phyloP scores from a whole-genome alignment of 352 stramenopile genomes.

The Achlya hypogyna region DNA sequence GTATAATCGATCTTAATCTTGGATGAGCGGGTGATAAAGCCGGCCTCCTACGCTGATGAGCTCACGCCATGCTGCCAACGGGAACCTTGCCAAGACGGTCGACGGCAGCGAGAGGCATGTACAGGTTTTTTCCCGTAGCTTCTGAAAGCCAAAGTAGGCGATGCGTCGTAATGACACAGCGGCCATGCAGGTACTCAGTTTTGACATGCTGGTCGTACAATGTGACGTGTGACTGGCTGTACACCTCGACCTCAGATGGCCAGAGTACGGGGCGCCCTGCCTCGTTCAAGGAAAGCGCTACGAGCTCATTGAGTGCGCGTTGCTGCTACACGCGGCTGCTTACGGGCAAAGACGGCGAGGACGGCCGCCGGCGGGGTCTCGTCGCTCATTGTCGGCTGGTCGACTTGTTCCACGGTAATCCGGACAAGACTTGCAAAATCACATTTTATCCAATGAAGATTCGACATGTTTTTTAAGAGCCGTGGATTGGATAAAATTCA shows the following conservation, averaged over 20 bases:
- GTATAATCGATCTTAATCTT: constrained; percentile 65
- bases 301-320: background rate
- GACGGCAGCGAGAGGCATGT: constrained; percentile 5
- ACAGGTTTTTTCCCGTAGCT: constrained; percentile 5
- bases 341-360: background rate
- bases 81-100: constrained; percentile 14
- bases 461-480: too few species aligned
- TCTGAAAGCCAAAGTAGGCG: constrained; percentile 49
- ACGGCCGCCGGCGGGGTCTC: background rate
- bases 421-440: too few species aligned
- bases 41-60: constrained; percentile 38
- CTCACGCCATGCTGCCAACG: background rate
- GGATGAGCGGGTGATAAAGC: constrained; percentile 72
- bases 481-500: too few species aligned
- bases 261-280: constrained; percentile 65
- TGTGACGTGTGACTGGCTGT: constrained; percentile 74
- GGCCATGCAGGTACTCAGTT: constrained; percentile 52
- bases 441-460: too few species aligned
- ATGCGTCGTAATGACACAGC: constrained; percentile 75
- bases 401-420: too few species aligned
- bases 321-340: background rate
- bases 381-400: background rate
- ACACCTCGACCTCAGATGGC: constrained; percentile 78
- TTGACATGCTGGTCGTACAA: constrained; percentile 77
- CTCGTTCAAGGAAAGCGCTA: constrained; percentile 59